Base-by-base conservation (phyloP, 805 yeast genomes). In the Maudiozyma serrabonitensis region DNA sequence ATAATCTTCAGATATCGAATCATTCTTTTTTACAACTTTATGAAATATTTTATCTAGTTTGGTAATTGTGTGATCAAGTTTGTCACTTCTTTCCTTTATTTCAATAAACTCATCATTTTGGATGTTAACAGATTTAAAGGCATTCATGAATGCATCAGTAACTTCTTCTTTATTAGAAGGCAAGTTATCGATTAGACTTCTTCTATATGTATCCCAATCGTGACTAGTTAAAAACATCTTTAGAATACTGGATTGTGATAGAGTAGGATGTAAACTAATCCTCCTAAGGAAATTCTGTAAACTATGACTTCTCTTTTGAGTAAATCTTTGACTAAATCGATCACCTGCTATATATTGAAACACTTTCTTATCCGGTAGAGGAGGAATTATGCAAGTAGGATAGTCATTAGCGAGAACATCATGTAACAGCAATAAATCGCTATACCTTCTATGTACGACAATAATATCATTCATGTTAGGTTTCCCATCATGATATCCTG, bases 341-440 rank as follows among this genome's bases (percentile, higher is more conserved):
- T 91, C 97, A 11, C 99, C 98, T 38, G 95, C 89, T 47, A 91
- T 75, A 67, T 93, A 91, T 64, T 91, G 96, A 57, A 91, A 73
- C 52, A 95, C 79, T 69, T 86, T 87, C 66, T 89, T 90, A 53
- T 91, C 95, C 0, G 99, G 99, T 48, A 91, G 73, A 13, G 98
- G 97, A 0, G 99, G 99, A 0, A 91, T 79, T 13, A 93, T 79
- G 52, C 87, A 75, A 4, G 93, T 85, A 0, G 97, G 96, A 62
- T 73, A 85, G 62, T 90, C 96, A 56, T 80, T 82, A 46, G 74
- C 64, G 48, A 91, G 70, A 50, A 87, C 81, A 52, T 83, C 85
- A 66, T 83, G 86, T 21, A 91, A 73, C 55, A 83, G 80, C 50
- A 84, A 77, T 65, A 91, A 87, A 66, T 93, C 98, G 5, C 91